Evolutionary conservation across 345 rosid genomes (phyloP).

Genomic region (Nephelium lappaceum): DNA sequence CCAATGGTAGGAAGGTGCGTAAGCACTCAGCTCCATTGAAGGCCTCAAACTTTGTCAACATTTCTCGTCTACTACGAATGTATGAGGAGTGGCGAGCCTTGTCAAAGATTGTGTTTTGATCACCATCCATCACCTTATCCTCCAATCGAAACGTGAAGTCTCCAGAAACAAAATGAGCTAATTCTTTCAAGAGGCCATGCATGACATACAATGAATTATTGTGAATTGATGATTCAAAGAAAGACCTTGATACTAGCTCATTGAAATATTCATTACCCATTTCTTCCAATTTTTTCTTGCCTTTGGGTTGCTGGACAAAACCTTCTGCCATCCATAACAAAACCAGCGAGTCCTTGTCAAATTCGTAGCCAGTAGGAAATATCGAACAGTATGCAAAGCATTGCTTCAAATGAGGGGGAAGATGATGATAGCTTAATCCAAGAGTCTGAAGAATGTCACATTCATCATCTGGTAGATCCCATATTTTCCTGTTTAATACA

Average conservation of each 20-base stretch:
- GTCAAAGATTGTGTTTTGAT: neutral
- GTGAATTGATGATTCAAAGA: neutral
- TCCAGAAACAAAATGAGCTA: constrained; percentile 24
- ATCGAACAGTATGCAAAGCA: constrained; percentile 33
- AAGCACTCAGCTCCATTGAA: constrained; percentile 10
- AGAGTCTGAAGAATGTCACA: constrained; percentile 21
- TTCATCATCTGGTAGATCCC: constrained; percentile 15
- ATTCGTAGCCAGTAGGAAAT: constrained; percentile 23
- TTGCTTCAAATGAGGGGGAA: constrained; percentile 27
- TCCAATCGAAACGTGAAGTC: constrained; percentile 7
- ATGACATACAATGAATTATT: constrained; percentile 6
- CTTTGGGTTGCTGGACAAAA: constrained; percentile 1
- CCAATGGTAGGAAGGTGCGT: constrained; percentile 24
- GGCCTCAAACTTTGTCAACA: constrained; percentile 13
- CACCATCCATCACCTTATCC: neutral
- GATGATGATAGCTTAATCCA: constrained; percentile 28
- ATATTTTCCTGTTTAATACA: constrained; percentile 18
- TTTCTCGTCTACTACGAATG: constrained; percentile 3
- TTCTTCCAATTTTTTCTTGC: constrained; percentile 15
- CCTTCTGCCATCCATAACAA: constrained; percentile 27
- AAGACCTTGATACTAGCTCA: constrained; percentile 22
- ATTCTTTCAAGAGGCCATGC: constrained; percentile 27
- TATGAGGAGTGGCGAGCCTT: constrained; percentile 28
- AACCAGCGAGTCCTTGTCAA: constrained; percentile 21
- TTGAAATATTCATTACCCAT: constrained; percentile 15